These are phyloP conservation scores for Botrytis fabae DNA, from an alignment of 2,329 filamentous ascomycete genomes.

Conservation along the genomic window DNA sequence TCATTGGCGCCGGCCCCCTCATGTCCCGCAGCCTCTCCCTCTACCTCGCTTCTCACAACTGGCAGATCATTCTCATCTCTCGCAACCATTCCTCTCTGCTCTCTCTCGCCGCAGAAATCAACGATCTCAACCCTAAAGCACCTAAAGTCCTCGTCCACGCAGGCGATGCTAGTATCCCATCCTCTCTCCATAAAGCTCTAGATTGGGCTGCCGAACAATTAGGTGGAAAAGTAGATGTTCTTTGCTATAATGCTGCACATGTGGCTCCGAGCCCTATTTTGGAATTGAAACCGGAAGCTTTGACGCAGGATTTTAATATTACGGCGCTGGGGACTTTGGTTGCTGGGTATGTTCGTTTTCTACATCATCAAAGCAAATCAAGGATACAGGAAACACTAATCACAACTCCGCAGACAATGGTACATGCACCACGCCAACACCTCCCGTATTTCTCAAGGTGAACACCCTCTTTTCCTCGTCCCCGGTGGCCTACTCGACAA, in stretches of 20 bases:
- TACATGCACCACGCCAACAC: conserved; percentile 9
- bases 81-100: not conserved
- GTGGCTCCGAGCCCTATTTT: conserved; percentile 3
- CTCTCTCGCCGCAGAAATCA: conserved; percentile 3
- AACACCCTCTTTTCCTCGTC: conserved; percentile 7
- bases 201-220: conserved; percentile 11
- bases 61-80: conserved; percentile 18
- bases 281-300: not conserved
- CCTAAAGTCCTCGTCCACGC: conserved; percentile 4
- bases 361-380: no score
- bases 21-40: conserved; percentile 22
- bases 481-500: not conserved
- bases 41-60: conserved; percentile 19
- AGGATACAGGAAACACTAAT: not conserved
- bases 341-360: not conserved
- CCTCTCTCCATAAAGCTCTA: conserved; percentile 8
- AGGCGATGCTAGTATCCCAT: conserved; percentile 5
- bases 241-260: conserved; percentile 13
- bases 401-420: not conserved
- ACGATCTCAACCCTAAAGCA: not conserved
- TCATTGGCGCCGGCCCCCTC: conserved; percentile 18
- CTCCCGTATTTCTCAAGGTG: not conserved
- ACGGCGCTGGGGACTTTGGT: conserved; percentile 4
- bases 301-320: conserved; percentile 13
- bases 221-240: conserved; percentile 1